Percentiles rank a stretch among this genome's conserved stretches.
phyloP scores from a whole-genome alignment of 2,329 filamentous ascomycete genomes.

The Geosmithia putterillii region DNA sequence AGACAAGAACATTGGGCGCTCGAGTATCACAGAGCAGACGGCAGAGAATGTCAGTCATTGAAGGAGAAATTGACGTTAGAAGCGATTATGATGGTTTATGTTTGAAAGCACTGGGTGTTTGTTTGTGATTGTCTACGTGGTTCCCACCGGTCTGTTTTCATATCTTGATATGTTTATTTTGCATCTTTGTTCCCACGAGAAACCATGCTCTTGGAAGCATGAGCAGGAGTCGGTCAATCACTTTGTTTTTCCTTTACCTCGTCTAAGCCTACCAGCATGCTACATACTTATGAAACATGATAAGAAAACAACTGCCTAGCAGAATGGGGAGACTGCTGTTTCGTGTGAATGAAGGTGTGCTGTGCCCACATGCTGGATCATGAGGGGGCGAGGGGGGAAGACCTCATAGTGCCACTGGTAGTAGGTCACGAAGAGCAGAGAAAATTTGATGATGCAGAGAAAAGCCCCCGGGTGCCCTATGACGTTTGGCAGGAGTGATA shows the following conservation, averaged over 20 bases:
- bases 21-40: conserved; percentile 20
- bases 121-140: not conserved
- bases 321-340: no score
- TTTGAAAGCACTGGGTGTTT: not conserved
- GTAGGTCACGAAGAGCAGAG: no score
- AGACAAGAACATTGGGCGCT: conserved; percentile 30
- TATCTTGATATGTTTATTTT: not conserved
- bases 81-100: not conserved
- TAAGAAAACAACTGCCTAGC: no score
- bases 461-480: no score
- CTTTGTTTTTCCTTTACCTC: not conserved
- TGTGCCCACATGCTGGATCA: no score
- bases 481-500: no score
- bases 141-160: not conserved
- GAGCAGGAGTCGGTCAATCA: not conserved
- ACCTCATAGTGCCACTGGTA: no score
- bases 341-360: no score
- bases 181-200: not conserved
- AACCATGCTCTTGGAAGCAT: not conserved
- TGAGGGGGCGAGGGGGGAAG: no score
- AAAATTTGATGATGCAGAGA: no score
- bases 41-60: not conserved
- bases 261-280: not conserved
- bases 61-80: no score
- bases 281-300: not conserved